Conservation (phyloP, 805 yeast genomes). For the Ogataea dorogensis region DNA sequence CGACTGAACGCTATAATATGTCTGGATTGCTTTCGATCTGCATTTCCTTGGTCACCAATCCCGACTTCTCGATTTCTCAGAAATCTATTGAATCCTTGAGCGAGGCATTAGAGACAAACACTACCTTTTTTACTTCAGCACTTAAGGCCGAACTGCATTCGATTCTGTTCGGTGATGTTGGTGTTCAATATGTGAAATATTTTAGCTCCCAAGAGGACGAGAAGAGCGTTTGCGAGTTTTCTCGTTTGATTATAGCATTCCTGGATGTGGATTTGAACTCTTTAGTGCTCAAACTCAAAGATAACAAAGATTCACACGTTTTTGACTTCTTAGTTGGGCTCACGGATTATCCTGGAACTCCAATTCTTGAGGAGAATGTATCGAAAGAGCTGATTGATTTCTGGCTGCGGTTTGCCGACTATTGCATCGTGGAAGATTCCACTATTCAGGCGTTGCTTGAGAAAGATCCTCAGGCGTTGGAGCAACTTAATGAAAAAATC, state of each 20-base stretch:
- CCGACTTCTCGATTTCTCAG: constrained; percentile 14
- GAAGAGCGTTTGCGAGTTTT: constrained; percentile 42
- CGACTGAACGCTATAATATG: constrained; percentile 29
- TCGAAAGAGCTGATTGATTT: constrained; percentile 57
- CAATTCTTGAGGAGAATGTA: constrained; percentile 58
- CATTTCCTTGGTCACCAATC: constrained; percentile 21
- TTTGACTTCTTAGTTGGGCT: constrained; percentile 50
- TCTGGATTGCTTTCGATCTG: constrained; percentile 15
- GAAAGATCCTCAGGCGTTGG: constrained; percentile 32
- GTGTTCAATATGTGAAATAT: constrained; percentile 37
- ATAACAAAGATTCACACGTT: constrained; percentile 37
- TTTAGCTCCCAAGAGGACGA: constrained; percentile 33
- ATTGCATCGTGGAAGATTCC: constrained; percentile 50
- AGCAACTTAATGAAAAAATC: constrained; percentile 33
- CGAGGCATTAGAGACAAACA: constrained; percentile 47
- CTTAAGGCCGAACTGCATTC: constrained; percentile 32
- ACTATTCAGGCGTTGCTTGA: constrained; percentile 32
- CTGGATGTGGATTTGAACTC: constrained; percentile 46
- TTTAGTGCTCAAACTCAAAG: constrained; percentile 40
- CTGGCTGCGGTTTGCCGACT: constrained; percentile 68
- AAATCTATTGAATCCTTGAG: constrained; percentile 37
- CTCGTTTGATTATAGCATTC: constrained; percentile 44
- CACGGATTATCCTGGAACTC: constrained; percentile 55
- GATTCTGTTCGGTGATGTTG: constrained; percentile 47
- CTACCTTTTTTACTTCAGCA: constrained; percentile 37